Conservation (phyloP, 1,284 basidiomycete genomes). For the Cryptococcus sp. region DNA sequence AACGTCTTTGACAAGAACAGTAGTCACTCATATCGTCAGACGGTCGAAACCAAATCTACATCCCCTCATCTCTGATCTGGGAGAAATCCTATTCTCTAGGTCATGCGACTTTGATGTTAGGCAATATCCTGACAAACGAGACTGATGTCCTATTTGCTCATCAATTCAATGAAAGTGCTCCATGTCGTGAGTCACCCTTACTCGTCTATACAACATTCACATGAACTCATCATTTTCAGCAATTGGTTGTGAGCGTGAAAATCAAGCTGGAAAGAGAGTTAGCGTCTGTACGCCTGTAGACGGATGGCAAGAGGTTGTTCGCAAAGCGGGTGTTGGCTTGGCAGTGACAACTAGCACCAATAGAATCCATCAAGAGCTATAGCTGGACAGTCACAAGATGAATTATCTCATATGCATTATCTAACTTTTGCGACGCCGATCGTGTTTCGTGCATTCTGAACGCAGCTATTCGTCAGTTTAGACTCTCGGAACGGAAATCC, state of each 20-base stretch:
- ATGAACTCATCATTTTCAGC: constrained; percentile 5
- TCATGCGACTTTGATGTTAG: constrained; percentile 22
- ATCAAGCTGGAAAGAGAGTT: constrained; percentile 14
- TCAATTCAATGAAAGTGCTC: constrained; percentile 24
- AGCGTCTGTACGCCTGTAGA: constrained; percentile 15
- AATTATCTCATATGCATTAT: too few relatives aligned
- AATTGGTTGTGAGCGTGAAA: constrained; percentile 14
- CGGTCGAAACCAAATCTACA: constrained; percentile 26
- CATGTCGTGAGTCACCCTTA: constrained; percentile 18
- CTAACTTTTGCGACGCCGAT: too few relatives aligned
- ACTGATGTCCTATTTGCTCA: constrained; percentile 25
- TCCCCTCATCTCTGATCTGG: constrained; percentile 21
- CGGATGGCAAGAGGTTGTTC: constrained; percentile 17
- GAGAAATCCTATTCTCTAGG: constrained; percentile 28
- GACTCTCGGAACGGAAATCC: too few relatives aligned
- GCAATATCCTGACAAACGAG: constrained; percentile 26
- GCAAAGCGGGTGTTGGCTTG: constrained; percentile 17
- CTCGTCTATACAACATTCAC: not conserved
- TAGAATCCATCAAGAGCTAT: constrained; percentile 1
- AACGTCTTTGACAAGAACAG: not conserved
- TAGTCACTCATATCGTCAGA: constrained; percentile 4
- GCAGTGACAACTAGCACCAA: constrained; percentile 4
- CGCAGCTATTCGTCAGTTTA: too few relatives aligned
- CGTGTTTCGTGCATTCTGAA: too few relatives aligned
- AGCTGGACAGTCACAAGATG: not conserved